These are phyloP conservation scores for Rhodotorula sp. DNA, from an alignment of 1,284 basidiomycete genomes.

Conservation along the genomic window DNA sequence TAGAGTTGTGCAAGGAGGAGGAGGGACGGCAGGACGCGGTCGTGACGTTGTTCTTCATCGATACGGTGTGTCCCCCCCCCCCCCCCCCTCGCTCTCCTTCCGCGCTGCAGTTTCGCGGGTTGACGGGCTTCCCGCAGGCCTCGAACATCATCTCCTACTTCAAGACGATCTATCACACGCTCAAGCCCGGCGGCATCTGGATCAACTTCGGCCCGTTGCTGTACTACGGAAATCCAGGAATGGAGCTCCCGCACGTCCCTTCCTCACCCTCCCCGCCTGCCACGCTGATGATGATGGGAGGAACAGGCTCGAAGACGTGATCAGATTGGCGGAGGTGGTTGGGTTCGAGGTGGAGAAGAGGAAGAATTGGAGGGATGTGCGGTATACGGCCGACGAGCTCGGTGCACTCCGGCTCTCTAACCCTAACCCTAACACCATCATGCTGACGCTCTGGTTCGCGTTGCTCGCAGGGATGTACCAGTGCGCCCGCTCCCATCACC, in stretches of 20 bases:
- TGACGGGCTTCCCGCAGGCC: conserved; percentile 53
- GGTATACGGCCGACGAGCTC: conserved; percentile 61
- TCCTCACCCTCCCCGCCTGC: too few species aligned
- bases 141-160: conserved; percentile 54
- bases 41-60: conserved; percentile 67
- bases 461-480: background rate
- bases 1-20: conserved; percentile 48
- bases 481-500: background rate
- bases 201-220: conserved; percentile 67
- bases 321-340: conserved; percentile 55
- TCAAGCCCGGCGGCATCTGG: conserved; percentile 63
- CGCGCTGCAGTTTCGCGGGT: background rate
- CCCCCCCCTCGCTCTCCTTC: too few species aligned
- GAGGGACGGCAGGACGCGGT: conserved; percentile 46
- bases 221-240: conserved; percentile 59
- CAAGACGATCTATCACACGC: conserved; percentile 36
- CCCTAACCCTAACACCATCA: too few species aligned
- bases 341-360: conserved; percentile 55
- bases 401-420: conserved; percentile 53
- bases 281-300: background rate
- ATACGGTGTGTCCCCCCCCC: conserved; percentile 13
- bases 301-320: conserved; percentile 60
- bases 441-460: too few species aligned
- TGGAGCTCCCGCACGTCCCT: conserved; percentile 54
- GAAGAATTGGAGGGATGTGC: conserved; percentile 57